Evolutionary conservation across 805 yeast species (phyloP).

Genomic region (Alloascoidea africana): DNA sequence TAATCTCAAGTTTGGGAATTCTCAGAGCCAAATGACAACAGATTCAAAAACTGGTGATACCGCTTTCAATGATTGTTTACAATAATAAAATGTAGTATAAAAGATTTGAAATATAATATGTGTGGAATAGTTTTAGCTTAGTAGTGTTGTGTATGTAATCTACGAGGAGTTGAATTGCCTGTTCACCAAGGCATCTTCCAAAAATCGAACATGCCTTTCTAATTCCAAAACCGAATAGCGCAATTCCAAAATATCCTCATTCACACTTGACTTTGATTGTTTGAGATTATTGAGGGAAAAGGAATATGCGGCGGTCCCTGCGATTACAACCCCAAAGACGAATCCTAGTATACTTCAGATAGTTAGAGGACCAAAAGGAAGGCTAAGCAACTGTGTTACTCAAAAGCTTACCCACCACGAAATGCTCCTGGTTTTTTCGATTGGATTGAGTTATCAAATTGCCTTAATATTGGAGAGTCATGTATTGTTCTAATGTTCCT

Average conservation of each 20-base stretch:
- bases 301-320: not conserved
- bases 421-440: too few species aligned
- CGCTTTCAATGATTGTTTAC: not conserved
- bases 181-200: constrained; percentile 1
- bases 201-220: not conserved
- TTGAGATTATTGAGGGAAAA: not conserved
- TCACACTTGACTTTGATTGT: not conserved
- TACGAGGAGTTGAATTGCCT: not conserved
- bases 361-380: too few species aligned
- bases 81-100: not conserved
- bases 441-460: too few species aligned
- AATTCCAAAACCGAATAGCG: not conserved
- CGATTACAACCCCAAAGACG: not conserved
- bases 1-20: too few species aligned
- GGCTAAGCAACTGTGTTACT: too few species aligned
- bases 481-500: too few species aligned
- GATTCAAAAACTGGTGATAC: not conserved
- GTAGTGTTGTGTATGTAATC: not conserved
- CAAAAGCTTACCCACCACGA: too few species aligned
- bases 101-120: not conserved
- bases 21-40: too few species aligned
- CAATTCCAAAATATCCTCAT: not conserved
- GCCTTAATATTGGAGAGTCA: too few species aligned
- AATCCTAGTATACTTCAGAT: not conserved
- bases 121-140: not conserved